A percentile compares a stretch with the other conserved stretches of the same genome.
Conservation (phyloP, 2,329 filamentous ascomycete species). For the Penicillium janthinellum region DNA sequence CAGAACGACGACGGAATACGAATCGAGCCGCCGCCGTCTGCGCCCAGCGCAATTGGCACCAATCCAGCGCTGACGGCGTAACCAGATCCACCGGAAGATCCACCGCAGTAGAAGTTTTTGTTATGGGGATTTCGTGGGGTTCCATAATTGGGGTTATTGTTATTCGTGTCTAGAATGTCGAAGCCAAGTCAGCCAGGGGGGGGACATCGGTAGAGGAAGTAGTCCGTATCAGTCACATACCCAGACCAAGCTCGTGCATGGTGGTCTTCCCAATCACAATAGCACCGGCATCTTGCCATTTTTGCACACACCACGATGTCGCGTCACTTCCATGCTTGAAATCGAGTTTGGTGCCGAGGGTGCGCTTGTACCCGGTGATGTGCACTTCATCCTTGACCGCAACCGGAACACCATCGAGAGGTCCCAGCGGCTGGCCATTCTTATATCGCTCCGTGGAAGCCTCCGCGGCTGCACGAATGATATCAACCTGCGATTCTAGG, state of each 20-base stretch:
- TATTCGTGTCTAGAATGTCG: slow-evolving; percentile 64
- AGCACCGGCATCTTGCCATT: slow-evolving; percentile 73
- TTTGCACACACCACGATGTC: slow-evolving; percentile 70
- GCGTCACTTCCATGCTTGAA: slow-evolving; percentile 53
- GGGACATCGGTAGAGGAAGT: neutral
- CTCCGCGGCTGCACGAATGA: slow-evolving; percentile 67
- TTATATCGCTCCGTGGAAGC: slow-evolving; percentile 74
- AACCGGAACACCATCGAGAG: slow-evolving; percentile 80
- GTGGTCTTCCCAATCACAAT: slow-evolving; percentile 74
- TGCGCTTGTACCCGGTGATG: slow-evolving; percentile 69
- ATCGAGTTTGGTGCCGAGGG: slow-evolving; percentile 65
- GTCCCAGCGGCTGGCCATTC: slow-evolving; percentile 63
- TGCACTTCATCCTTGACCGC: slow-evolving; percentile 81
- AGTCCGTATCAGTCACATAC: slow-evolving; percentile 37
- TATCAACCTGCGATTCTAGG: slow-evolving; percentile 65
- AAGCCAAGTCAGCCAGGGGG: neutral
- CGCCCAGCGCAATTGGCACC: slow-evolving; percentile 71
- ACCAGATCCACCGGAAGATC: slow-evolving; percentile 75
- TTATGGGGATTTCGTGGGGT: slow-evolving; percentile 80
- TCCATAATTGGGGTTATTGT: slow-evolving; percentile 75
- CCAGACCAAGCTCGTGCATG: slow-evolving; percentile 80
- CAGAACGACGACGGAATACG: slow-evolving; percentile 75
- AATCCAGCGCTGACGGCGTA: slow-evolving; percentile 71
- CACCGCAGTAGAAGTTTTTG: slow-evolving; percentile 73
- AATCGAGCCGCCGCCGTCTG: slow-evolving; percentile 74